A percentile compares a stretch with the other conserved stretches of the same genome.
Conservation (phyloP, 305 asterid genomes). For the Fraxinus latifolia region DNA sequence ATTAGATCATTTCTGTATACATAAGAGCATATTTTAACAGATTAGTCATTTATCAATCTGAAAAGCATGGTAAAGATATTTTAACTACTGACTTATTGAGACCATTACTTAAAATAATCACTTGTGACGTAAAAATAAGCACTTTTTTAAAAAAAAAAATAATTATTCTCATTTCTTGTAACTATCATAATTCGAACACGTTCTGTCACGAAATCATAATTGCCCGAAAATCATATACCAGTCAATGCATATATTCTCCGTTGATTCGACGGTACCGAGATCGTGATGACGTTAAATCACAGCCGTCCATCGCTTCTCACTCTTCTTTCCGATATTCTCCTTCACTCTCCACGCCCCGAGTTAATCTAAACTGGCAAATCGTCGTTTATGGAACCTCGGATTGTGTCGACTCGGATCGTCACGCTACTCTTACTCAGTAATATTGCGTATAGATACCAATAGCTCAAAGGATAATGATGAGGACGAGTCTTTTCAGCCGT, state of each 20-base stretch:
- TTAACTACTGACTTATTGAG: no score
- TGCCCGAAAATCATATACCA: background rate
- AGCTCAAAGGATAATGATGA: constrained; percentile 23
- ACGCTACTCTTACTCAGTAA: constrained; percentile 19
- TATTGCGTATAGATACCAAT: background rate
- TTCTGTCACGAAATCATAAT: no score
- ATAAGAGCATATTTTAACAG: no score
- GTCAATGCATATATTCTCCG: constrained; percentile 11
- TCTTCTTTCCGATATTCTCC: background rate
- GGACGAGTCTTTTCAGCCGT: constrained; percentile 64
- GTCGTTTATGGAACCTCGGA: constrained; percentile 1
- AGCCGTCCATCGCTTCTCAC: background rate
- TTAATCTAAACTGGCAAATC: background rate
- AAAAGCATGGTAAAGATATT: no score
- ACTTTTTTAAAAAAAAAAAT: no score
- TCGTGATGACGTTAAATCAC: background rate
- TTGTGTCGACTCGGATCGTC: constrained; percentile 35
- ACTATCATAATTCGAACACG: no score
- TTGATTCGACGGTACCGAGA: background rate
- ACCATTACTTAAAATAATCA: no score
- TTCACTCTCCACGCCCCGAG: background rate
- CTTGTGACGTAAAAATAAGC: no score
- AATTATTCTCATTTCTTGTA: no score
- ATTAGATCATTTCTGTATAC: no score
- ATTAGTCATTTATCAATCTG: no score